phyloP scores from a whole-genome alignment of 2,329 filamentous ascomycete genomes.

The Alternaria viburni region DNA sequence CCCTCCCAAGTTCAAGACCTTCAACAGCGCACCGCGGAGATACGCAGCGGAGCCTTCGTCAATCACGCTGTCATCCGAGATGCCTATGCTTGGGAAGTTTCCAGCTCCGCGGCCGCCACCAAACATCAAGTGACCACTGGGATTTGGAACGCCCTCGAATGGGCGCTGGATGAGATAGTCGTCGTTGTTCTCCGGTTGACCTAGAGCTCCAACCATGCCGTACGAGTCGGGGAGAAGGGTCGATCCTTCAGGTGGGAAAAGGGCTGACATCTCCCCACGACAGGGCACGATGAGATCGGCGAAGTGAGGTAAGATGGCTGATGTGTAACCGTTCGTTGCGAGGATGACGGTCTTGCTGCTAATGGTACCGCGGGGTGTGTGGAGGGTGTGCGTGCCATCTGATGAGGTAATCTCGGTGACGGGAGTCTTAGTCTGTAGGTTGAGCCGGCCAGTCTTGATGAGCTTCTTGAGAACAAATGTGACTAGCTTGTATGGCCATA shows the following conservation, averaged over 20 bases:
- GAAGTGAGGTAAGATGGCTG: slow-evolving; percentile 72
- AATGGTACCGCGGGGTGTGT: slow-evolving; percentile 73
- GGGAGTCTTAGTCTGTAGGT: slow-evolving; percentile 77
- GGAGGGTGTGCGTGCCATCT: slow-evolving; percentile 61
- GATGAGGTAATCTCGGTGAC: slow-evolving; percentile 52
- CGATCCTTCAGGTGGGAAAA: slow-evolving; percentile 61
- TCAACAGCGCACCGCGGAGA: slow-evolving; percentile 56
- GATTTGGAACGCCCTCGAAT: slow-evolving; percentile 48
- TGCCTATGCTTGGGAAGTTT: slow-evolving; percentile 57
- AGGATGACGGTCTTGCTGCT: slow-evolving; percentile 70
- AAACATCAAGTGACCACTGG: slow-evolving; percentile 68
- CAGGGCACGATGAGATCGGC: slow-evolving; percentile 77
- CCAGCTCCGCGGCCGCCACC: slow-evolving; percentile 70
- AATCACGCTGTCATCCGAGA: slow-evolving; percentile 65
- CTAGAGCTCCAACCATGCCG: slow-evolving; percentile 64
- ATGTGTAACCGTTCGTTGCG: slow-evolving; percentile 85
- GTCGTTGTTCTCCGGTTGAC: slow-evolving; percentile 59
- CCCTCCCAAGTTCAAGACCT: slow-evolving; percentile 44
- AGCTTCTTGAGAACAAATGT: slow-evolving; percentile 71
- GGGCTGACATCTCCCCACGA: slow-evolving; percentile 73
- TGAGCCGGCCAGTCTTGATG: slow-evolving; percentile 60
- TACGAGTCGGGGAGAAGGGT: slow-evolving; percentile 65
- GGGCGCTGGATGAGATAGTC: slow-evolving; percentile 78
- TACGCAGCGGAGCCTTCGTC: slow-evolving; percentile 64
- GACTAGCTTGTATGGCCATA: slow-evolving; percentile 88